Base-by-base conservation (phyloP, 106 monocot genomes). In the Ottelia alismoides region DNA sequence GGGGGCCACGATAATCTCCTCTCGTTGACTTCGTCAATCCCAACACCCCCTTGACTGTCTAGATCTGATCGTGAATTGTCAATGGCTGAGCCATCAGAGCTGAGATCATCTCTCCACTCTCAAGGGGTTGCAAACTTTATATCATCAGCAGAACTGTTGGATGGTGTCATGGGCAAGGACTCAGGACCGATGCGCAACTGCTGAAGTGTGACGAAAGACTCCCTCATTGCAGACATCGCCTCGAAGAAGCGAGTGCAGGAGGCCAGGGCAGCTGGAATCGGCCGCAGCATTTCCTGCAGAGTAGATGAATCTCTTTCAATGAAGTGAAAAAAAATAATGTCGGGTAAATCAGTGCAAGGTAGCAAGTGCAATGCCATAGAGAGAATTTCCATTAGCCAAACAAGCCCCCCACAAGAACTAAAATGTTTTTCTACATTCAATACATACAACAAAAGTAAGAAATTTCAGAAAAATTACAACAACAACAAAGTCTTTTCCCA, bases 171-270 rank as follows among this genome's bases (percentile, higher is more conserved):
- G 17, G 61, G 70, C 21, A 55, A 56, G 11, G 78, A 71, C 22
- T 71, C 47, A 46, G 53, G 56, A 20, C 88, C 76, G 1, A 78
- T 76, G 28, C 96, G 84, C 7, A 84, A 56, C 40, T 82, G 76
- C 54, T 96, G 96, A 28, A 96, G 81, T 3, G 82, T 89, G n/a
- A 60, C 63, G 48, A 96, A 85, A 5, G 89, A 96, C 26, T 96
- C 96, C 57, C 89, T 81, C 96, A 96, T 96, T 0, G 96, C 96
- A 25, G 88, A 84, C 96, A 96, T 89, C 1, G 96, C 96, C 47
- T 96, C 96, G 3, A 96, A 96, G 69, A 85, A 88, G 10, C 96
- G 84, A 0, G 89, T 96, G 65, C 96, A 96, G 22, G 96, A 88
- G 52, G 96, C 88, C 43, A 96, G 67, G 2, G 96, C 96, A 24